phyloP scores from a whole-genome alignment of 371 early-diverging fungal species.

The Dinochytrium kinnereticum region DNA sequence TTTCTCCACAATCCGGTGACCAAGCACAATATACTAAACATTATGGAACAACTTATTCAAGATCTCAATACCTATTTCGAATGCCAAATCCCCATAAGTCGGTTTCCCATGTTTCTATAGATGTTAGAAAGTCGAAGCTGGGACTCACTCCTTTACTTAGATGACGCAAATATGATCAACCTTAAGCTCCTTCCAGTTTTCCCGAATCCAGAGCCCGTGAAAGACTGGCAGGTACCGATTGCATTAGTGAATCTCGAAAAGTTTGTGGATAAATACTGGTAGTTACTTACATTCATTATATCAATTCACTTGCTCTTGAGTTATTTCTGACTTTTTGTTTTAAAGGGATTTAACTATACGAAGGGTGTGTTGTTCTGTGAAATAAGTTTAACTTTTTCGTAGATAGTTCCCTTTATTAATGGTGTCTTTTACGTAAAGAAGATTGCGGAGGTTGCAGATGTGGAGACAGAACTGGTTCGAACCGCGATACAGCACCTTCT shows the following conservation, averaged over 20 bases:
- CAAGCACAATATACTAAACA: conserved; percentile 66
- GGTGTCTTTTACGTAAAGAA: conserved; percentile 76
- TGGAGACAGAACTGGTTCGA: conserved; percentile 71
- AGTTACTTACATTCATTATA: background rate
- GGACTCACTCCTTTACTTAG: too few relatives aligned
- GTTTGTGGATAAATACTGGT: conserved; percentile 74
- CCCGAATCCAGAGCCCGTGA: conserved; percentile 73
- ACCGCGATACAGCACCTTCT: conserved; percentile 81
- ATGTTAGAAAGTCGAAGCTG: too few relatives aligned
- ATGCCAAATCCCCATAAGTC: conserved; percentile 87
- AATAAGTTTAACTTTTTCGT: conserved; percentile 10
- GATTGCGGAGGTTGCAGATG: conserved; percentile 78
- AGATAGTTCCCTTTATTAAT: conserved; percentile 64
- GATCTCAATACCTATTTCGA: conserved; percentile 86
- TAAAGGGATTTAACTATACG: conserved; percentile 74
- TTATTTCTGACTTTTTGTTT: background rate
- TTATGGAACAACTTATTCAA: conserved; percentile 85
- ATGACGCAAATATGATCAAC: conserved; percentile 64
- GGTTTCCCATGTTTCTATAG: conserved; percentile 18
- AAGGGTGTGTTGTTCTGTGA: conserved; percentile 50
- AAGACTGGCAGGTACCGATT: conserved; percentile 86
- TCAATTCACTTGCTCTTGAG: background rate
- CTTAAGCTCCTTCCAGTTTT: conserved; percentile 85
- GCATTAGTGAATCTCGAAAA: conserved; percentile 69
- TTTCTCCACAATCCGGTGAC: conserved; percentile 64